phyloP scores from a whole-genome alignment of 306 rosid genomes.

The Ammopiptanthus mongolicus region DNA sequence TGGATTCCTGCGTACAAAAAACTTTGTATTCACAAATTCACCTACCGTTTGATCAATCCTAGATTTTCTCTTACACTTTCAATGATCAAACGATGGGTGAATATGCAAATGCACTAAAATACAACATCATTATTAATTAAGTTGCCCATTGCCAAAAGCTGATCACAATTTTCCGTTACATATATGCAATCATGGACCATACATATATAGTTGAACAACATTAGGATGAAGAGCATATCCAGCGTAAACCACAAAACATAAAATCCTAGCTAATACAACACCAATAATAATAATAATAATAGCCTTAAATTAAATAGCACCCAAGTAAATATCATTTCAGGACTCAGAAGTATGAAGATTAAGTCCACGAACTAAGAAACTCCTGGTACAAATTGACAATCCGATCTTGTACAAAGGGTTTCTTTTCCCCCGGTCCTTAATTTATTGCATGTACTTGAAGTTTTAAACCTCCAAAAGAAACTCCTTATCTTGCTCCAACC shows the following conservation, averaged over 20 bases:
- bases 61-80: too few species aligned
- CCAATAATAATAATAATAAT: not conserved
- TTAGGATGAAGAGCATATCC: not conserved
- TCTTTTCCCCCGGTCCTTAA: not conserved
- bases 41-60: too few species aligned
- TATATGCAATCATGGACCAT: not conserved
- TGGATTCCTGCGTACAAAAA: too few species aligned
- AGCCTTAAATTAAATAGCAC: not conserved
- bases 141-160: not conserved
- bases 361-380: not conserved
- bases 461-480: constrained; percentile 53
- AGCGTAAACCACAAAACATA: not conserved
- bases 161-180: too few species aligned
- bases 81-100: too few species aligned
- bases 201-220: not conserved
- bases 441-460: not conserved
- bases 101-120: too few species aligned
- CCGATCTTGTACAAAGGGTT: too few species aligned
- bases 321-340: not conserved
- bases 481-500: constrained; percentile 64
- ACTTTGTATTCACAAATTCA: too few species aligned
- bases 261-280: not conserved
- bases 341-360: not conserved
- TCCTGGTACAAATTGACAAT: too few species aligned
- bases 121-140: too few species aligned